A percentile compares a stretch with the other conserved stretches of the same genome.
phyloP scores from a whole-genome alignment of 2,329 filamentous ascomycete genomes.

The Paecilomyces sp. region DNA sequence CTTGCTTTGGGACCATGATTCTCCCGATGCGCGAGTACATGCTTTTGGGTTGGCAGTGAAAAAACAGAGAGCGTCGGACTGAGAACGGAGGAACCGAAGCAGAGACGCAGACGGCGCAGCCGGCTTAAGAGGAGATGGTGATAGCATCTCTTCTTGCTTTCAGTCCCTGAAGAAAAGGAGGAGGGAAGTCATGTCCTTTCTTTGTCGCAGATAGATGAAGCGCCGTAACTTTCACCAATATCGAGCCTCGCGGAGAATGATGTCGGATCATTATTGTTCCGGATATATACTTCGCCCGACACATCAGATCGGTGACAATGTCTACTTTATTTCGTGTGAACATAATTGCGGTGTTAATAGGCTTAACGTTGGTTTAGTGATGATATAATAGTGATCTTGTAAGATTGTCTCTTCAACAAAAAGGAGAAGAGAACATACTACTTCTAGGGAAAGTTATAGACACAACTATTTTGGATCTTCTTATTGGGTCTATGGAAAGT shows the following conservation, averaged over 20 bases:
- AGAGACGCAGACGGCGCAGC: slow-evolving; percentile 49
- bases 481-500: neutral
- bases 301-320: neutral
- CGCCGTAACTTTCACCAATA: neutral
- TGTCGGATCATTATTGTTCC: slow-evolving; percentile 5
- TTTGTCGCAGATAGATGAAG: slow-evolving; percentile 4
- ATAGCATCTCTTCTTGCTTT: slow-evolving; percentile 30
- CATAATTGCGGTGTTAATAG: too few species aligned
- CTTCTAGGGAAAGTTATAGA: neutral
- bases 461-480: neutral
- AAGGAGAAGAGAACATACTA: neutral
- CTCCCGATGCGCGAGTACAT: slow-evolving; percentile 11
- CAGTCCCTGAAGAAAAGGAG: neutral
- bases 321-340: too few species aligned
- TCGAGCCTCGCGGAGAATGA: neutral
- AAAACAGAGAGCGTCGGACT: slow-evolving; percentile 55
- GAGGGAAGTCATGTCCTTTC: neutral
- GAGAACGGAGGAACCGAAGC: slow-evolving; percentile 65
- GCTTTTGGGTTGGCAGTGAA: slow-evolving; percentile 35
- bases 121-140: slow-evolving; percentile 24
- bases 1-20: neutral
- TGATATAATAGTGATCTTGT: too few species aligned
- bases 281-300: neutral
- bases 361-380: too few species aligned
- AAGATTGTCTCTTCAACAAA: neutral